Percentiles rank a stretch among this genome's conserved stretches.
These are phyloP conservation scores for Rhodotorula toruloides DNA, from an alignment of 768 basidiomycete species.

Conservation along the genomic window DNA sequence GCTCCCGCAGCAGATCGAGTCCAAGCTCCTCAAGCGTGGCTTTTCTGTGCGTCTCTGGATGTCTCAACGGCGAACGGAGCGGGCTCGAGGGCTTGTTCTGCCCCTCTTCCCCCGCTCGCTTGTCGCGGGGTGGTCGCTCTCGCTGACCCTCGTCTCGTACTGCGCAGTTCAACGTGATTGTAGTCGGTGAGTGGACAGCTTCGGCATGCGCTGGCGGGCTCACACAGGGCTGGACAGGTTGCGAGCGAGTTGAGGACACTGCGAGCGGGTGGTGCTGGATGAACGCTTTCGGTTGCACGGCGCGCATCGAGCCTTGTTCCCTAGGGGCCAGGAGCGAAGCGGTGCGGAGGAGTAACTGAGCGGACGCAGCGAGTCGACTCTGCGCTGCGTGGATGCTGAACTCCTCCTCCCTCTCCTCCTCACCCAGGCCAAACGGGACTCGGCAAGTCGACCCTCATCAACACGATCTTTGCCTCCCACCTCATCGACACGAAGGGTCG, in stretches of 20 bases:
- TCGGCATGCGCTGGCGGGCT: background rate
- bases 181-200: conserved; percentile 61
- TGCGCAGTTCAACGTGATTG: conserved; percentile 86
- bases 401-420: background rate
- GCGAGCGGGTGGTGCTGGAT: too few species aligned
- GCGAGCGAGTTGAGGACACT: too few species aligned
- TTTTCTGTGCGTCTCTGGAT: conserved; percentile 54
- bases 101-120: background rate
- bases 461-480: conserved; percentile 98
- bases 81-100: background rate
- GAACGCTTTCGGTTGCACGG: too few species aligned
- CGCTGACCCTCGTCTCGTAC: background rate
- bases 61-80: too few species aligned
- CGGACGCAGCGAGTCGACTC: conserved; percentile 1
- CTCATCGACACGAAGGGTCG: conserved; percentile 97
- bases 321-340: too few species aligned
- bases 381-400: background rate
- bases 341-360: too few species aligned
- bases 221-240: too few species aligned
- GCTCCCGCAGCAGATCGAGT: conserved; percentile 91
- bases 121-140: too few species aligned
- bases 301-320: too few species aligned
- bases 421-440: conserved; percentile 84
- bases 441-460: conserved; percentile 97
- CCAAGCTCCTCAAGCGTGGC: conserved; percentile 96